phyloP scores from a whole-genome alignment of 202 grass and related monocot genomes.

The Panicum virgatum region DNA sequence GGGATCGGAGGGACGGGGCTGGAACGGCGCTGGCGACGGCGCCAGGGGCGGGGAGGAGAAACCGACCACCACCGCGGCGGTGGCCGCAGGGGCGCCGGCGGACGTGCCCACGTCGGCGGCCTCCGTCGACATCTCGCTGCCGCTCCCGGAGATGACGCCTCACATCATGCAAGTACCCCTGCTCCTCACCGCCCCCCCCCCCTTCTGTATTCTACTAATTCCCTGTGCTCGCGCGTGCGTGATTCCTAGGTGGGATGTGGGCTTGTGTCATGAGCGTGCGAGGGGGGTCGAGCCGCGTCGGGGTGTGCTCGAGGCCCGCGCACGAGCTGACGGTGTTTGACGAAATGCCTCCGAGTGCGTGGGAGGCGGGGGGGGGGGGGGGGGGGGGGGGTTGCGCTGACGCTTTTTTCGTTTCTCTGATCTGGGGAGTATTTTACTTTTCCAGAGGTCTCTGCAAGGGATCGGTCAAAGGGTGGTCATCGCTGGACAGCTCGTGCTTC shows the following conservation, averaged over 20 bases:
- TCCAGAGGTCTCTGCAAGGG: constrained; percentile 77
- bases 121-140: constrained; percentile 74
- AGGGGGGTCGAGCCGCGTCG: not conserved
- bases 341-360: constrained; percentile 24
- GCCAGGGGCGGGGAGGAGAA: constrained; percentile 17
- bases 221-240: not conserved
- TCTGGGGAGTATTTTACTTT: constrained; percentile 5
- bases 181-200: too few relatives aligned
- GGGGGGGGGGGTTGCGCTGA: too few relatives aligned
- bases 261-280: not conserved
- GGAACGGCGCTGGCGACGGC: constrained; percentile 14
- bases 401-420: constrained; percentile 1
- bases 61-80: not conserved
- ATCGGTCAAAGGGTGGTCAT: constrained; percentile 59
- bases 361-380: not conserved
- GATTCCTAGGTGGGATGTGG: not conserved
- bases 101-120: constrained; percentile 51
- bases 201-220: not conserved
- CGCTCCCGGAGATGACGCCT: constrained; percentile 70
- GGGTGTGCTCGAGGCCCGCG: not conserved
- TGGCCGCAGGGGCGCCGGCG: constrained; percentile 13
- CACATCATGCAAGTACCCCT: constrained; percentile 64
- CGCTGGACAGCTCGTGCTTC: constrained; percentile 73
- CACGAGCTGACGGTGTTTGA: constrained; percentile 7
- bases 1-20: constrained; percentile 62